A percentile compares a stretch with the other conserved stretches of the same genome.
Conservation (phyloP, 2,329 filamentous ascomycete genomes). For the Ophiosphaerella herpotricha region DNA sequence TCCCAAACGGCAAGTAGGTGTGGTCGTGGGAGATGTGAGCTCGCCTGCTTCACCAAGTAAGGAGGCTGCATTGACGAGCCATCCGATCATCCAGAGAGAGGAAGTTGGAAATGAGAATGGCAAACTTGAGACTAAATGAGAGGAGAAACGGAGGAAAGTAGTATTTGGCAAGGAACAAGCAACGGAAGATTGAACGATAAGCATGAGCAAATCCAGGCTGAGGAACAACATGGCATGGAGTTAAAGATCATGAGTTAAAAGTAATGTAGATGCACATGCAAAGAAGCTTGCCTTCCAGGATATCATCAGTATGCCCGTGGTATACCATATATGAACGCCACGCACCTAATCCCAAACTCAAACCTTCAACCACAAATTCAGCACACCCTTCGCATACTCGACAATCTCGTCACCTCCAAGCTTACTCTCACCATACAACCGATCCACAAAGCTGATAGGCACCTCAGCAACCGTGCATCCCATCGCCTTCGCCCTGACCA, state of each 20-base stretch:
- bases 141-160: neutral
- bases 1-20: neutral
- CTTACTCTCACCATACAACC: conserved; percentile 94
- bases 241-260: conserved; percentile 19
- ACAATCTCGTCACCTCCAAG: conserved; percentile 94
- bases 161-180: neutral
- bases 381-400: conserved; percentile 78
- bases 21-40: neutral
- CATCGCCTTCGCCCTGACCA: conserved; percentile 96
- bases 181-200: neutral
- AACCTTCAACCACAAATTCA: conserved; percentile 57
- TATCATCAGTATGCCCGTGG: neutral
- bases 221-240: neutral
- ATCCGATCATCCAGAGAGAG: conserved; percentile 3
- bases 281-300: conserved; percentile 4
- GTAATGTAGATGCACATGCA: conserved; percentile 7
- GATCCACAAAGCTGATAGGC: conserved; percentile 90
- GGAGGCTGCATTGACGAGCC: conserved; percentile 11
- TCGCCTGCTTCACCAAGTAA: conserved; percentile 3
- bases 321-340: conserved; percentile 30
- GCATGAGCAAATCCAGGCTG: neutral
- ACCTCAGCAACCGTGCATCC: conserved; percentile 93
- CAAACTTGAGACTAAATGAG: conserved; percentile 2
- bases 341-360: conserved; percentile 29
- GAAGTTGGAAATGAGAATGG: neutral